These are phyloP conservation scores for Pythium periplocum DNA, from an alignment of 352 stramenopile genomes.

Conservation along the genomic window DNA sequence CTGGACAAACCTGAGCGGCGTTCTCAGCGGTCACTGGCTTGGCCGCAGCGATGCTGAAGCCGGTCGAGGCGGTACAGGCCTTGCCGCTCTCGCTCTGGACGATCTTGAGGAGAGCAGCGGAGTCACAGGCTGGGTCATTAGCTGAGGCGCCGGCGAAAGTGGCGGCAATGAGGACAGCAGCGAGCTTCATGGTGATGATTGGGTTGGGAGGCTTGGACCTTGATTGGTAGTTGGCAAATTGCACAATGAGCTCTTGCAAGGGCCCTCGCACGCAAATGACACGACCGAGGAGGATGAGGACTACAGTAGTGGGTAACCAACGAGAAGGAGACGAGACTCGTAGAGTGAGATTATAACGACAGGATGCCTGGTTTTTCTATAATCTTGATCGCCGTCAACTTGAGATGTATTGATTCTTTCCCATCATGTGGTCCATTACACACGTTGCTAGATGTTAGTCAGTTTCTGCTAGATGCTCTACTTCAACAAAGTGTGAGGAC, in stretches of 20 bases:
- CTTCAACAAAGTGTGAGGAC: too few relatives aligned
- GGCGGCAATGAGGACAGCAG: constrained; percentile 8
- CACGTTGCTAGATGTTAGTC: too few relatives aligned
- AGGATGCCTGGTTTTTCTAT: too few relatives aligned
- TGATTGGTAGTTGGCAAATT: neutral
- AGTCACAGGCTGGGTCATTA: constrained; percentile 5
- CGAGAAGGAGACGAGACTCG: too few relatives aligned
- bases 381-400: too few relatives aligned
- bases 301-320: too few relatives aligned
- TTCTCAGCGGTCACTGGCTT: constrained; percentile 5
- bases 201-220: constrained; percentile 1
- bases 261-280: too few relatives aligned
- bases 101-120: constrained; percentile 1
- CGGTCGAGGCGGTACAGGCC: constrained; percentile 6
- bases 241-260: neutral
- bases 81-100: neutral
- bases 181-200: constrained; percentile 14
- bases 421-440: too few relatives aligned
- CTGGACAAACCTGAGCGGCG: constrained; percentile 19
- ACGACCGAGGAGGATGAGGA: too few relatives aligned
- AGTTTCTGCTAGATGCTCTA: too few relatives aligned
- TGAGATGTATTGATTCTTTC: too few relatives aligned
- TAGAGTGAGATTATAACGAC: too few relatives aligned
- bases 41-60: constrained; percentile 4
- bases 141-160: constrained; percentile 10